Evolutionary conservation across 305 asterid genomes (phyloP), one percentile per base, ranked within the genome.

Genomic region (Coffea humblotiana): DNA sequence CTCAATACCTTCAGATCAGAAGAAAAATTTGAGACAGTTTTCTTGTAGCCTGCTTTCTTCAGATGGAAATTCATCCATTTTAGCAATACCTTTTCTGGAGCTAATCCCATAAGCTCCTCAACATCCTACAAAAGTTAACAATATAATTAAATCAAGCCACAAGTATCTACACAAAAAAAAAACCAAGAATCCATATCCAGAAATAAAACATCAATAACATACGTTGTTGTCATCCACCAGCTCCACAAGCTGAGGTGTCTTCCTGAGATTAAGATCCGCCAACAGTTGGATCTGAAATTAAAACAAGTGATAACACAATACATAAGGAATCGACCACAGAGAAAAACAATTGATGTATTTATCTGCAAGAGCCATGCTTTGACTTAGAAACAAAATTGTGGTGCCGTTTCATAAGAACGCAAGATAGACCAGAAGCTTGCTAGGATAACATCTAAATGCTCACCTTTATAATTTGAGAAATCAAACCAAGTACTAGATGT

Each of bases 21-120:
- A 77, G 97, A 88, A 88, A 96, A 96, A 86, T 96, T 96, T 74
- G 97, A 43, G 63, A 96, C 98, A 64, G 88, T 87, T 83, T 92
- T 96, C 77, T 91, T 80, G 88, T 94, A 96, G 80, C 99, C 99
- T 8, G 90, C 98, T 90, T 91, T 94, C 85, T 91, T 92, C 40
- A 96, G 98, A 90, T 94, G 99, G 88, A 96, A 96, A 88, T 96
- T 96, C 99, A 94, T 96, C 99, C 99, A 96, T 82, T 91, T 96
- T 78, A 96, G 86, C 65, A 96, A 91, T 78, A 96, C 81, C 83
- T 96, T 96, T 86, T 96, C 99, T 23, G 99, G 99, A 60, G 98
- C 94, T 84, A 96, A 93, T 72, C 97, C 97, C 91, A 96, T 82
- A 67, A 96, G 96, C 90, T 96, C 98, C 89, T 94, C 98, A 85